These are phyloP conservation scores for Rhodomyrtus psidioides DNA, from an alignment of 441 rosid species.

Conservation along the genomic window DNA sequence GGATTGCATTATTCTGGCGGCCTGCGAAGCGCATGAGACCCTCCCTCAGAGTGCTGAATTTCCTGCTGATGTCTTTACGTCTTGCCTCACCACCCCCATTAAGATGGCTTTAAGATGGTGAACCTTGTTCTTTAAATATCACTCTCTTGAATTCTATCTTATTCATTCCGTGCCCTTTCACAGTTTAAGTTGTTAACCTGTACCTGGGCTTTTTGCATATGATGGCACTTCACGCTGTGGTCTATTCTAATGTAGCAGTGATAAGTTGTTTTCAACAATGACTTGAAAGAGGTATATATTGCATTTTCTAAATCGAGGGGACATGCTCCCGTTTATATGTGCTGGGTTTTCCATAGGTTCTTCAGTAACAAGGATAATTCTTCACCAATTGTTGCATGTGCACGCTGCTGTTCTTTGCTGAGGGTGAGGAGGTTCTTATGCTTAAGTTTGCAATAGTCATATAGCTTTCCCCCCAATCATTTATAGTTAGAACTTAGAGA, in stretches of 20 bases:
- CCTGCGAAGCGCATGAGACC: conserved; percentile 95
- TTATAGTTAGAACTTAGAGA: neutral
- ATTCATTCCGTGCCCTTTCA: neutral
- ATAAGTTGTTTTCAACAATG: neutral
- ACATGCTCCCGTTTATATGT: neutral
- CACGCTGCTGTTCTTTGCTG: neutral
- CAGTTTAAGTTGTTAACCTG: neutral
- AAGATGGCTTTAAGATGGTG: conserved; percentile 98
- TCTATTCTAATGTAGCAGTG: neutral
- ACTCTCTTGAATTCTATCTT: neutral
- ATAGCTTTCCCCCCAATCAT: neutral
- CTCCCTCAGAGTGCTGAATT: conserved; percentile 96
- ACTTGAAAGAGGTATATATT: neutral
- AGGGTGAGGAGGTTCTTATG: neutral
- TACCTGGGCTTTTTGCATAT: neutral
- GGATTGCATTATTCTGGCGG: conserved; percentile 97
- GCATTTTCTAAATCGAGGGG: neutral
- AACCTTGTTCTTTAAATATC: conserved; percentile 9
- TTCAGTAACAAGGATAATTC: neutral
- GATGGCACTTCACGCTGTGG: neutral
- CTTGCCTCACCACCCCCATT: conserved; percentile 96
- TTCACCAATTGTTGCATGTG: neutral
- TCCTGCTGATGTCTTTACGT: conserved; percentile 98
- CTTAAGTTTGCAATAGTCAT: neutral
- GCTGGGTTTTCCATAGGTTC: neutral